Conservation (phyloP, 2,329 filamentous ascomycete species). For the Metarhizium sp. region DNA sequence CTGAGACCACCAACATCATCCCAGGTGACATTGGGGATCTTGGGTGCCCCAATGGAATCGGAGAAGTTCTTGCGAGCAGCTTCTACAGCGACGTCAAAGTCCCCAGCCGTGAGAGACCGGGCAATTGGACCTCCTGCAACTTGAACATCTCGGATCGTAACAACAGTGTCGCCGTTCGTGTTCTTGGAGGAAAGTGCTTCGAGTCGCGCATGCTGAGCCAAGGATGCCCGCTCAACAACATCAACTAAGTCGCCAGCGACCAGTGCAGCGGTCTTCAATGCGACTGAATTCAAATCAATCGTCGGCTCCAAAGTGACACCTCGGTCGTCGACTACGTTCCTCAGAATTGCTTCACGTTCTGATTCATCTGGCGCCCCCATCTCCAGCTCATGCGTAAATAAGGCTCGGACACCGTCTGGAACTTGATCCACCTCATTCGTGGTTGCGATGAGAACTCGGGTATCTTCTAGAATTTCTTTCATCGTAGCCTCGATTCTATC, state of each 20-base stretch:
- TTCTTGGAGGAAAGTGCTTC: slow-evolving; percentile 55
- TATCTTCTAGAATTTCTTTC: slow-evolving; percentile 71
- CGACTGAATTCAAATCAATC: slow-evolving; percentile 75
- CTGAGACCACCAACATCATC: slow-evolving; percentile 88
- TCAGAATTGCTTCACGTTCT: slow-evolving; percentile 81
- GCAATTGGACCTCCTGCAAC: slow-evolving; percentile 75
- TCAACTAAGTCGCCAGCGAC: slow-evolving; percentile 92
- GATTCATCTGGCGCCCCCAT: slow-evolving; percentile 87
- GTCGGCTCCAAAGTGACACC: slow-evolving; percentile 71
- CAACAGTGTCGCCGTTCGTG: slow-evolving; percentile 24
- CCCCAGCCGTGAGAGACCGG: slow-evolving; percentile 66
- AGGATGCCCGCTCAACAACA: slow-evolving; percentile 80
- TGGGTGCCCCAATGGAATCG: slow-evolving; percentile 91
- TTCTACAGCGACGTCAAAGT: slow-evolving; percentile 90
- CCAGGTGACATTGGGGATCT: slow-evolving; percentile 96
- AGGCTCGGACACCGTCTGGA: slow-evolving; percentile 75
- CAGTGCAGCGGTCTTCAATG: slow-evolving; percentile 89
- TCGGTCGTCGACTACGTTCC: slow-evolving; percentile 65
- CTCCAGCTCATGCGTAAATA: slow-evolving; percentile 94
- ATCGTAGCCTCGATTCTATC: slow-evolving; percentile 82
- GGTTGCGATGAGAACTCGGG: slow-evolving; percentile 80
- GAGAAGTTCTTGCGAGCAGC: slow-evolving; percentile 96
- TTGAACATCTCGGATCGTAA: slow-evolving; percentile 75
- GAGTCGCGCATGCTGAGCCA: slow-evolving; percentile 67
- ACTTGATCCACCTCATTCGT: slow-evolving; percentile 94